phyloP scores from a whole-genome alignment of 805 yeast species.

The Sporopachydermia lactativora region DNA sequence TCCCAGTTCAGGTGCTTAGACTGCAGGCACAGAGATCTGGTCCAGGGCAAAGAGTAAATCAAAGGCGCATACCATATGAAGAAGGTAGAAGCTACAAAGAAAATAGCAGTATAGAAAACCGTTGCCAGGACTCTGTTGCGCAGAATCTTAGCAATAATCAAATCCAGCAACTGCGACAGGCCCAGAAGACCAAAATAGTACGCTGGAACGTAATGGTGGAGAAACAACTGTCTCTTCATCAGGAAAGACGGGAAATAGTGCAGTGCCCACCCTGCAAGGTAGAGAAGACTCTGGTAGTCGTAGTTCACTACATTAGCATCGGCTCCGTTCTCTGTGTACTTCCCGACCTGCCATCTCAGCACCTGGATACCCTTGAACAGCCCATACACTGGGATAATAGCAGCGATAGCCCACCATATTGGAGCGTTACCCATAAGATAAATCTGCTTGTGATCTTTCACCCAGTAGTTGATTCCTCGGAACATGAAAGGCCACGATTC shows the following conservation, averaged over 20 bases:
- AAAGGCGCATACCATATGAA: conserved; percentile 45
- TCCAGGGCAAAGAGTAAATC: conserved; percentile 57
- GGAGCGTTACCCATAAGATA: conserved; percentile 71
- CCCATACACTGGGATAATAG: conserved; percentile 34
- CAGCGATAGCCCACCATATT: conserved; percentile 61
- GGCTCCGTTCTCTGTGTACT: conserved; percentile 24
- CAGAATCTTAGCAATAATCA: conserved; percentile 22
- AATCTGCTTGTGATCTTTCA: conserved; percentile 40
- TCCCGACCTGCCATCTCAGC: conserved; percentile 54
- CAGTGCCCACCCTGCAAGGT: conserved; percentile 52
- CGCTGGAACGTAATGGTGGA: conserved; percentile 78
- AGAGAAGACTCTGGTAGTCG: conserved; percentile 48
- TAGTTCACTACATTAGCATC: conserved; percentile 47
- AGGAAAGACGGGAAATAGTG: conserved; percentile 66
- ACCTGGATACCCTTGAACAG: conserved; percentile 29
- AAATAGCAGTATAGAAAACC: conserved; percentile 27
- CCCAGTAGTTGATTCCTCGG: conserved; percentile 81
- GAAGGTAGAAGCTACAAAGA: conserved; percentile 28
- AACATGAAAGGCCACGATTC: conserved; percentile 57
- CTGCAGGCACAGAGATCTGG: conserved; percentile 37
- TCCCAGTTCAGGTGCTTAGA: conserved; percentile 55
- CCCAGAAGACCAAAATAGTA: conserved; percentile 60
- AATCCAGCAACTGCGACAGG: conserved; percentile 45
- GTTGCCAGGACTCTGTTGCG: conserved; percentile 4
- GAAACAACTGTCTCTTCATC: conserved; percentile 70